A percentile compares a stretch with the other conserved stretches of the same genome.
These are phyloP conservation scores for Raffaelea albimanens DNA, from an alignment of 2,329 filamentous ascomycete species.

Conservation along the genomic window DNA sequence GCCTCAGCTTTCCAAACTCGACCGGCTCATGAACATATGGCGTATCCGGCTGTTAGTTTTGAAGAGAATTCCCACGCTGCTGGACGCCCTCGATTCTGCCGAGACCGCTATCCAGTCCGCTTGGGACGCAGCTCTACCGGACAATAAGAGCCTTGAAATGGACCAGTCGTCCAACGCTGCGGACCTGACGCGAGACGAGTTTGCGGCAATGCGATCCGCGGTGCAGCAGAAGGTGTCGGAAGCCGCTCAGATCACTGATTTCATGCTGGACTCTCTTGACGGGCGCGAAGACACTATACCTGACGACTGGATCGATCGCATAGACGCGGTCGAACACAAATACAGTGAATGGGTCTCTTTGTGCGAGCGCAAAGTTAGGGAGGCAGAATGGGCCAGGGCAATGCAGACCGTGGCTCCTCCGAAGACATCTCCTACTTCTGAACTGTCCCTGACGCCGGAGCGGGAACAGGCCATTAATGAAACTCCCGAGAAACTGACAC, in stretches of 20 bases:
- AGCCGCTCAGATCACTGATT: conserved; percentile 67
- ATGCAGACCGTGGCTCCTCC: neutral
- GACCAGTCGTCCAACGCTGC: conserved; percentile 11
- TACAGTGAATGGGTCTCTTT: conserved; percentile 75
- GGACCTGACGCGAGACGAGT: conserved; percentile 31
- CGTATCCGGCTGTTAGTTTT: conserved; percentile 66
- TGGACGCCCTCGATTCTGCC: conserved; percentile 56
- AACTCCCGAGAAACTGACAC: no score
- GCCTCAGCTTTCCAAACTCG: conserved; percentile 68
- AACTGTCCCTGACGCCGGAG: neutral
- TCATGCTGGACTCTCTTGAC: conserved; percentile 79
- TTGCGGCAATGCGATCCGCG: conserved; percentile 49
- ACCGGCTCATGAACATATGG: conserved; percentile 69
- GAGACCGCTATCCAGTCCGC: conserved; percentile 56
- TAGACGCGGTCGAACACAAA: conserved; percentile 69
- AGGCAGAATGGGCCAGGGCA: conserved; percentile 20
- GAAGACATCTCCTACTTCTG: neutral
- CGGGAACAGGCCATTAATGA: no score
- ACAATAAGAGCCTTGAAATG: conserved; percentile 11
- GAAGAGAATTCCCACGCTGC: conserved; percentile 59
- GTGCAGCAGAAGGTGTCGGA: conserved; percentile 60
- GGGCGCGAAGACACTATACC: conserved; percentile 77
- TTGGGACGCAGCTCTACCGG: conserved; percentile 48
- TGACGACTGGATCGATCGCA: conserved; percentile 75
- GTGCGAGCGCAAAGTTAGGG: conserved; percentile 64